These are phyloP conservation scores for Trifolium repens DNA, from an alignment of 306 rosid species.

Conservation along the genomic window DNA sequence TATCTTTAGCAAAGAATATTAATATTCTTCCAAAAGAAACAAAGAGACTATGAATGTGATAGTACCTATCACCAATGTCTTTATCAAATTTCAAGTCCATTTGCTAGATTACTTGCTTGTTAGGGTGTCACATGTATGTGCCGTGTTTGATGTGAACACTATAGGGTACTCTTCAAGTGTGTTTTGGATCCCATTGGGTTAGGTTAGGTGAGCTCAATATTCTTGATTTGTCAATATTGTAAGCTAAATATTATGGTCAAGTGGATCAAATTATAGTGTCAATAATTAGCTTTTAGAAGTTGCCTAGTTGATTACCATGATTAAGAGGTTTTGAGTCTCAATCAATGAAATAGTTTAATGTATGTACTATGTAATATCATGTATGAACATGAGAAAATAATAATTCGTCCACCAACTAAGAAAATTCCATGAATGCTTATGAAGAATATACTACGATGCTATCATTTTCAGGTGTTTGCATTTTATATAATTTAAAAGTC, in stretches of 20 bases:
- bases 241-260: conserved; percentile 25
- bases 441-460: background rate
- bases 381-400: conserved; percentile 19
- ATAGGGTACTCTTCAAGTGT: conserved; percentile 19
- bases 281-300: conserved; percentile 13
- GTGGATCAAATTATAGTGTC: conserved; percentile 2
- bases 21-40: conserved; percentile 35
- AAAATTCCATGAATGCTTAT: conserved; percentile 17
- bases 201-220: background rate
- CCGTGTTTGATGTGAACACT: background rate
- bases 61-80: conserved; percentile 4
- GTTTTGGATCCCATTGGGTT: background rate
- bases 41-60: conserved; percentile 28
- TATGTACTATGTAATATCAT: too few species aligned
- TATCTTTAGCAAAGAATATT: conserved; percentile 36
- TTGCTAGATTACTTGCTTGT: conserved; percentile 29
- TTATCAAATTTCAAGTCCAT: conserved; percentile 35
- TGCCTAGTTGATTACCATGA: conserved; percentile 34
- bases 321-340: conserved; percentile 12
- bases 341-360: background rate
- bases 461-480: conserved; percentile 38
- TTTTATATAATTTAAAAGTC: background rate
- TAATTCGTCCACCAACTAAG: conserved; percentile 16
- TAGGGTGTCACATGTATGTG: conserved; percentile 46
- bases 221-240: conserved; percentile 43